Base-by-base conservation (phyloP, 257 asterid genomes). In the Primulina tabacum region DNA sequence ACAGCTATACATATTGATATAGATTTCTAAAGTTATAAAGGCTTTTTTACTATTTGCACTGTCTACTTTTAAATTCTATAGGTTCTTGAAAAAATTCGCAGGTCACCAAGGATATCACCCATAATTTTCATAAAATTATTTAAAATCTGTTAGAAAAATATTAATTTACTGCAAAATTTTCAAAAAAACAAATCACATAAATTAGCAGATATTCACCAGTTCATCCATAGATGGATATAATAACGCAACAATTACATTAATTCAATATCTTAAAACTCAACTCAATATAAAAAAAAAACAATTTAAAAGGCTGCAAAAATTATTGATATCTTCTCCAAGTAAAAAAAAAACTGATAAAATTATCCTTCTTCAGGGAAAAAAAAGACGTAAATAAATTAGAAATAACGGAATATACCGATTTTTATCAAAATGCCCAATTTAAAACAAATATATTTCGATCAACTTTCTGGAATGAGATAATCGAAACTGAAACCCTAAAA, bases 351-450 rank as follows among this genome's bases (percentile, higher is more conserved):
- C 2, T 0, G 8, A 50, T 14, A 50, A 17, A 50, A 14, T 2
- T 14, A 50, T 17, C 2, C 8, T 17, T 50, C 60, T 37, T 29
- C 50, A 60, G 52, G 17, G 76, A 64, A 26, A 32, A 64, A 26
- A 32, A 67, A 6, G 60, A 68, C 7, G 50, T 76, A 75, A 55
- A 34, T 47, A 61, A 73, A 71, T 58, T 43, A 52, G 21, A 17
- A 21, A 20, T 68, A 37, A 20, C 2, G 37, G 20, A 61, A 65
- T 37, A 50, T 67, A 47, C 34, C 70, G 12, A 10, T 60, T 68
- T 64, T 63, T 47, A 40, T 61, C 0, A 69, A 75, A 78, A 76
- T 28, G 81, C 89, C 86, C 89, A 73, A 65, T 33, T 59, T 12
- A 0, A 71, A 71, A 43, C 71, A 30, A 59, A 50, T 47, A 60